Conservation (phyloP, 2,329 filamentous ascomycete genomes). For the Aspergillus novofumigatus region DNA sequence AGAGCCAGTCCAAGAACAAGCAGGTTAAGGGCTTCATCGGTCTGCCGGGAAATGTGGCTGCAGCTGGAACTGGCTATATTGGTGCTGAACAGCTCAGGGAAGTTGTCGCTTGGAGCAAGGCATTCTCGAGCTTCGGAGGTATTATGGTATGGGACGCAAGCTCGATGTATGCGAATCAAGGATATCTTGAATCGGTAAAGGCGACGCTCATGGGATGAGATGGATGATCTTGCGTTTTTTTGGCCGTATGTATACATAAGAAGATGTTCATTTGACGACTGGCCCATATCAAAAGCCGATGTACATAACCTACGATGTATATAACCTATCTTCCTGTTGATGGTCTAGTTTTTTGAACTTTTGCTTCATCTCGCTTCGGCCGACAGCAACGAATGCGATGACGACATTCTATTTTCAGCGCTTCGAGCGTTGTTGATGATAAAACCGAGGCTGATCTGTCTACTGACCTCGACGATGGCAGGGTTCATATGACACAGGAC, state of each 20-base stretch:
- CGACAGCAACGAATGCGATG: background rate
- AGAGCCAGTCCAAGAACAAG: constrained; percentile 53
- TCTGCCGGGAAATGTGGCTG: constrained; percentile 51
- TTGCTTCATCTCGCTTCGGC: background rate
- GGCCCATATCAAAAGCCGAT: background rate
- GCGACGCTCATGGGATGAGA: constrained; percentile 17
- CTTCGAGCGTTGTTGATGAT: background rate
- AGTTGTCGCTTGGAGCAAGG: constrained; percentile 52
- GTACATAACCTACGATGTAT: no score
- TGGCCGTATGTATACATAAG: background rate
- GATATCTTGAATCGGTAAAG: constrained; percentile 49
- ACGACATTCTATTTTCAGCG: background rate
- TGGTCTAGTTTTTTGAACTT: background rate
- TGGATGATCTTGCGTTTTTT: background rate
- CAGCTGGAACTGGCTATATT: constrained; percentile 56
- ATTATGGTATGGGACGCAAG: constrained; percentile 68
- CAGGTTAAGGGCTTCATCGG: constrained; percentile 61
- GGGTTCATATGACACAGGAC: background rate
- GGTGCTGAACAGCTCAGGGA: constrained; percentile 42
- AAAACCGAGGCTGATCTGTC: background rate
- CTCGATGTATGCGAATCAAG: constrained; percentile 56
- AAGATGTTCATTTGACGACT: background rate
- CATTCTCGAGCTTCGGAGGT: constrained; percentile 60
- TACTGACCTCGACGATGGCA: background rate
- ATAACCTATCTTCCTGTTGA: background rate